Base-by-base conservation (phyloP, 176 grass and related monocot genomes). In the Microstegium vimineum region DNA sequence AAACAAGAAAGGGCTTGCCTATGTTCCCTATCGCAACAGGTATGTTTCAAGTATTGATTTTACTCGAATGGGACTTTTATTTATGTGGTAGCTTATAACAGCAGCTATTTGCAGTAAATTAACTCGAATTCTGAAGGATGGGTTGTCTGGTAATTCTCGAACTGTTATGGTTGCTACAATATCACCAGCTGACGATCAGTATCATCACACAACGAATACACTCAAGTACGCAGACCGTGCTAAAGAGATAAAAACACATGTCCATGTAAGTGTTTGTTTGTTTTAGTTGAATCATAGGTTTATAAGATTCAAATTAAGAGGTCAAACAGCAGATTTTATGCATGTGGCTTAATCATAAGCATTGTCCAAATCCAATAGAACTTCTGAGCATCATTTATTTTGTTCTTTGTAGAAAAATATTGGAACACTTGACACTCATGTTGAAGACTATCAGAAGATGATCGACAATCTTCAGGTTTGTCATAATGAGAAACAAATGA, bases 1-100 rank as follows among this genome's bases (percentile, higher is more conserved):
- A 75, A 94, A 99, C 35, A 99, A 99, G 84, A 99, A 99, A 86
- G 96, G 96, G 51, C 96, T 99, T 77, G 96, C 96, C 52, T 99
- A 99, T 86, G 96, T 99, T 76, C 96, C 96, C 76, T 99, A 99
- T 81, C 96, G 96, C 69, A 99, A 95, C 89, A 99, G 96, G 96
- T 93, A 90, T 56, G 56, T 83, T 59, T 77, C 37, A 65, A 61
- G 38, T 52, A 26, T 78, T 34, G 25, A 25, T 47, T 86, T 22
- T 69, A 54, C 41, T 56, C 30, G 47, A 14, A 18, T 69, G 57
- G 35, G 45, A 62, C 23, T 68, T 31, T 66, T 27, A 59, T 59
- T 12, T 59, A 57, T 62, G 26, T 78, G 15, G 41, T 47, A 71
- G 8, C 31, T n/a, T n/a, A n/a, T 76, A 59, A 88, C 83, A 70